Percentiles rank a stretch among this genome's conserved stretches.
These are phyloP conservation scores for Boletellus dicymbophilus DNA, from an alignment of 1,284 basidiomycete species.

Conservation along the genomic window DNA sequence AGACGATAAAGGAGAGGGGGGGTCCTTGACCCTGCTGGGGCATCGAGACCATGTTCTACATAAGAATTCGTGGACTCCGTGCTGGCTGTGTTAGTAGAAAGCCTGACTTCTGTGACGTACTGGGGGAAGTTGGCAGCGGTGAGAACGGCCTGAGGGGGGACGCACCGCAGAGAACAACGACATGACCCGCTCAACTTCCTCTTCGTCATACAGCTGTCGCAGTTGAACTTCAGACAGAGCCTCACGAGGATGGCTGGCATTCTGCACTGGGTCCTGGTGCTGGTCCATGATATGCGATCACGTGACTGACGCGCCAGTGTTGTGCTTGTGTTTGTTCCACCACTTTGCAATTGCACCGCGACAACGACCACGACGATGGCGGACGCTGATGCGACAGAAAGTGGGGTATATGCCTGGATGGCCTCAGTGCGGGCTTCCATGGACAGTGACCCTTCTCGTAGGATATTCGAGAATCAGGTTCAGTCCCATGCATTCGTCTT, in stretches of 20 bases:
- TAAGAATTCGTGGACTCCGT: not conserved
- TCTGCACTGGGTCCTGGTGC: no score
- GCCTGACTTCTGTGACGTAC: conserved; percentile 62
- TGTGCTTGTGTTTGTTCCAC: conserved; percentile 17
- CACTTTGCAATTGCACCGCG: not conserved
- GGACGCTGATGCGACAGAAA: conserved; percentile 7
- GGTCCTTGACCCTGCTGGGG: not conserved
- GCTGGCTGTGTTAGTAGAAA: conserved; percentile 13
- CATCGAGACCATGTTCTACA: not conserved
- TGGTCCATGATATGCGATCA: no score
- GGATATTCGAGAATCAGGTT: conserved; percentile 69
- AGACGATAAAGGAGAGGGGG: conserved; percentile 14
- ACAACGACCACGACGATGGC: conserved; percentile 13
- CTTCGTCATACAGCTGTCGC: conserved; percentile 58
- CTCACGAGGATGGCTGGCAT: not conserved
- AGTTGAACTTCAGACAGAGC: conserved; percentile 42
- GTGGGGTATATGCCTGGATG: conserved; percentile 60
- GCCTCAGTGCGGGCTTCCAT: conserved; percentile 65
- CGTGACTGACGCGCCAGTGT: conserved; percentile 30
- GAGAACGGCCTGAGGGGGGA: conserved; percentile 3
- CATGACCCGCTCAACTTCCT: conserved; percentile 62
- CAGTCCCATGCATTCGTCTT: conserved; percentile 75
- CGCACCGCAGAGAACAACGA: conserved; percentile 57
- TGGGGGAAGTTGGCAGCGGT: no score
- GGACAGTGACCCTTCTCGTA: conserved; percentile 69